Evolutionary conservation across 2,329 filamentous ascomycete genomes (phyloP).

Genomic region (Knoxdaviesia proteae): DNA sequence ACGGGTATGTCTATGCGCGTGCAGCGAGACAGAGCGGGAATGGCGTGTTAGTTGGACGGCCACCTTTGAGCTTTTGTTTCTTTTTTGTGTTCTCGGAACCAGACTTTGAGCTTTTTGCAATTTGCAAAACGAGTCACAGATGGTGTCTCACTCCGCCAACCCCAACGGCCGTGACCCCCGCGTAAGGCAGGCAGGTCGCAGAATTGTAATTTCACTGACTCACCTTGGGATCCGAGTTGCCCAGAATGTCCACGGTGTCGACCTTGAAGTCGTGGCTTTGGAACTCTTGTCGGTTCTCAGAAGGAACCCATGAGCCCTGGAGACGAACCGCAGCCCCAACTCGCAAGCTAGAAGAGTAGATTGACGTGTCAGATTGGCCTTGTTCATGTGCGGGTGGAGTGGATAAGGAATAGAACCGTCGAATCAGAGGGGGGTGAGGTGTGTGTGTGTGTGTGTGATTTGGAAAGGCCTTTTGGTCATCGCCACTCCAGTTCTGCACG

Average conservation of each 20-base stretch:
- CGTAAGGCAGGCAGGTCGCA: too few relatives aligned
- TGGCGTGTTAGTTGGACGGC: slow-evolving; percentile 3
- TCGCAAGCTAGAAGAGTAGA: slow-evolving; percentile 37
- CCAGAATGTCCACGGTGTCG: slow-evolving; percentile 45
- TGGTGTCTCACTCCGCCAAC: too few relatives aligned
- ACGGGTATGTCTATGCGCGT: slow-evolving; percentile 51
- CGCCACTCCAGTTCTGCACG: too few relatives aligned
- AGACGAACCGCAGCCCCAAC: slow-evolving; percentile 65
- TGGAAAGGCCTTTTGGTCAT: too few relatives aligned
- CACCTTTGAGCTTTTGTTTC: not conserved
- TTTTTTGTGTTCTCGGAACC: too few relatives aligned
- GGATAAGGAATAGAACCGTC: too few relatives aligned
- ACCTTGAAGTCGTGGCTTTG: slow-evolving; percentile 55
- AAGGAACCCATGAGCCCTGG: slow-evolving; percentile 55
- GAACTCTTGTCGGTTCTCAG: slow-evolving; percentile 45
- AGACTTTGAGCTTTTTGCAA: too few relatives aligned
- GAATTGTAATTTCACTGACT: slow-evolving; percentile 10
- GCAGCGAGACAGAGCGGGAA: not conserved
- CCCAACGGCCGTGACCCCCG: too few relatives aligned
- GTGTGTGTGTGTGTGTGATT: too few relatives aligned
- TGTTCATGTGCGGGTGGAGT: too few relatives aligned
- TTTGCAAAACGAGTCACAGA: too few relatives aligned
- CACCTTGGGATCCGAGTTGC: slow-evolving; percentile 61
- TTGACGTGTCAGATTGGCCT: slow-evolving; percentile 1
- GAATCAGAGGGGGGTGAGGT: too few relatives aligned